phyloP scores from a whole-genome alignment of 83 land plant genomes.

The Picea engelmannii region DNA sequence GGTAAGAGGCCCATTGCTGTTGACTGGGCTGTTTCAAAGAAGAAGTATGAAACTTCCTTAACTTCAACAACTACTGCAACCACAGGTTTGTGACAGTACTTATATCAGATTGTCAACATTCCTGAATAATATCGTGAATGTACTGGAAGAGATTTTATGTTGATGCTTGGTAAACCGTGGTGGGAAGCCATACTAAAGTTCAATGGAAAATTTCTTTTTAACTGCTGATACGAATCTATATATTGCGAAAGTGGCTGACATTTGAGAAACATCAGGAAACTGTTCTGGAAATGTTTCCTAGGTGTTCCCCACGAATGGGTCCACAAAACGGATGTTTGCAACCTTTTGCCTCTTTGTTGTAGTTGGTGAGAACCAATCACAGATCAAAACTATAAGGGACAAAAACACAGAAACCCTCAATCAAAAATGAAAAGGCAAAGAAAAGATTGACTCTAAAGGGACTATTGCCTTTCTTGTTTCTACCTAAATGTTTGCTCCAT shows the following conservation, averaged over 20 bases:
- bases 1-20: slow-evolving; percentile 89
- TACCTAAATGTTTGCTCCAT: not conserved
- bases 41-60: slow-evolving; percentile 41
- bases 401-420: not conserved
- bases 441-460: not conserved
- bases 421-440: not conserved
- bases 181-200: not conserved
- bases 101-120: not conserved
- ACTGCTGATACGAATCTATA: not conserved
- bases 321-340: not conserved
- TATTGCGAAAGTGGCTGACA: not conserved
- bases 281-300: not conserved
- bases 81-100: not conserved
- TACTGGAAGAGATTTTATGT: not conserved
- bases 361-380: not conserved
- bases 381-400: not conserved
- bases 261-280: not conserved
- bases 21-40: slow-evolving; percentile 96
- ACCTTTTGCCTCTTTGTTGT: too few species aligned
- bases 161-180: not conserved
- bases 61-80: slow-evolving; percentile 12
- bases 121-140: not conserved
- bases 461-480: too few species aligned
- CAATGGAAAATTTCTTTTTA: not conserved
- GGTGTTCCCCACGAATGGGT: not conserved